Percentiles rank a stretch among this genome's conserved stretches.
Conservation (phyloP, 1,284 basidiomycete genomes). For the Ceratobasidium sp. region DNA sequence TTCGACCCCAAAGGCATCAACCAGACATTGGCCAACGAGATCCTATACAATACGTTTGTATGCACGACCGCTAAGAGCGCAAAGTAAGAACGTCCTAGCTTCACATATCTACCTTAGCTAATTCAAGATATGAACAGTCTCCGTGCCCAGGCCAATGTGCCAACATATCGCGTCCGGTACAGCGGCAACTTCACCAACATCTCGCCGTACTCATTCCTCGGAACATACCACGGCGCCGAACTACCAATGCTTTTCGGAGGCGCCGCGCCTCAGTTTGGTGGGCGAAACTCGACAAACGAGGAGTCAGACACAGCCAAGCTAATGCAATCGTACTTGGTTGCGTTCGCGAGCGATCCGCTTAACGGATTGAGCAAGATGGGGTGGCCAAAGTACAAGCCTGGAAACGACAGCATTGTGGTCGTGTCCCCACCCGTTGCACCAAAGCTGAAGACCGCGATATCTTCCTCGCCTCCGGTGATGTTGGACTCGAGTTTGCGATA, state of each 20-base stretch:
- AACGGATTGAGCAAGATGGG: not conserved
- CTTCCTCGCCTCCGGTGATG: too few species aligned
- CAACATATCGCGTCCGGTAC: too few species aligned
- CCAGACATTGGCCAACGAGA: slow-evolving; percentile 4
- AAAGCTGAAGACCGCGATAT: not conserved
- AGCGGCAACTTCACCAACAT: too few species aligned
- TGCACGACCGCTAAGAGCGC: slow-evolving; percentile 7
- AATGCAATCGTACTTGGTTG: slow-evolving; percentile 14
- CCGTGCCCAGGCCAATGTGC: not conserved
- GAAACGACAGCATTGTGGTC: not conserved
- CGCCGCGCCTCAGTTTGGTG: slow-evolving; percentile 5
- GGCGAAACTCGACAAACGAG: not conserved
- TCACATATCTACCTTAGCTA: not conserved
- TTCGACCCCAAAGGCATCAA: not conserved
- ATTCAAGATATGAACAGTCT: not conserved
- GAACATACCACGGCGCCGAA: not conserved
- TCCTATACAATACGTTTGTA: slow-evolving; percentile 2
- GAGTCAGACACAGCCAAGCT: not conserved
- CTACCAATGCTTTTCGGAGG: not conserved
- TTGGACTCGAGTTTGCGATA: slow-evolving; percentile 7
- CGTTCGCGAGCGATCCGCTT: slow-evolving; percentile 2
- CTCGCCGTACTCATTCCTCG: too few species aligned
- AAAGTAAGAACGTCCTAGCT: not conserved
- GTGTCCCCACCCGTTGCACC: not conserved
- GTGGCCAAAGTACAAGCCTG: slow-evolving; percentile 17